Evolutionary conservation across 768 basidiomycete species (phyloP).

Genomic region (Phylloporus sp.): DNA sequence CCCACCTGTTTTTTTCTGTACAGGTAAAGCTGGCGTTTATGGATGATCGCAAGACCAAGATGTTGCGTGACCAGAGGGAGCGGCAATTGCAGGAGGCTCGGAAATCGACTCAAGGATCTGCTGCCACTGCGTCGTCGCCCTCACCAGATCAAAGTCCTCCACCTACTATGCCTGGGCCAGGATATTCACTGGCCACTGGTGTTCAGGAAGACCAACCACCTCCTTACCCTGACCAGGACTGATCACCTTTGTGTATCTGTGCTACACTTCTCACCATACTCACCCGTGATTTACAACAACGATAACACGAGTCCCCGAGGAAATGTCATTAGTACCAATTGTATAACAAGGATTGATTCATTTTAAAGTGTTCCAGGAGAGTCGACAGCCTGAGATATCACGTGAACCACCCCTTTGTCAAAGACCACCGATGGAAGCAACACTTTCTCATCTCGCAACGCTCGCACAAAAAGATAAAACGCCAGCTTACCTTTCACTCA

Average conservation of each 20-base stretch:
- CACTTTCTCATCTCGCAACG: conserved; percentile 56
- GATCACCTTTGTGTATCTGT: not conserved
- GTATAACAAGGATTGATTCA: no score
- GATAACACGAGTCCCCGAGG: no score
- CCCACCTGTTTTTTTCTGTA: no score
- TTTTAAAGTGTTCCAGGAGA: no score
- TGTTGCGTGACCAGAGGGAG: conserved; percentile 56
- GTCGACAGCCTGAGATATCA: no score
- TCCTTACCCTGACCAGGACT: conserved; percentile 20
- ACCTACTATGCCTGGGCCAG: conserved; percentile 27
- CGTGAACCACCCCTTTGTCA: no score
- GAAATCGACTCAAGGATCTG: conserved; percentile 19
- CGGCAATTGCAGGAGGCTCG: conserved; percentile 45
- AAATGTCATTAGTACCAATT: no score
- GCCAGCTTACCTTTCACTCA: conserved; percentile 64
- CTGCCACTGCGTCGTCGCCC: not conserved
- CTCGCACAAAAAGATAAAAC: conserved; percentile 86
- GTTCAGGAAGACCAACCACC: conserved; percentile 17
- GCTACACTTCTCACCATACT: conserved; percentile 3
- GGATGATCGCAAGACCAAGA: conserved; percentile 68
- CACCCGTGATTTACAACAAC: not conserved
- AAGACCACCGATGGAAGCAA: conserved; percentile 70
- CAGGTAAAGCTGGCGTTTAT: conserved; percentile 78
- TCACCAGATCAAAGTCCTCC: not conserved
- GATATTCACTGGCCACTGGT: conserved; percentile 13